phyloP scores from a whole-genome alignment of 768 basidiomycete genomes.

The Amanita pallidorosea region DNA sequence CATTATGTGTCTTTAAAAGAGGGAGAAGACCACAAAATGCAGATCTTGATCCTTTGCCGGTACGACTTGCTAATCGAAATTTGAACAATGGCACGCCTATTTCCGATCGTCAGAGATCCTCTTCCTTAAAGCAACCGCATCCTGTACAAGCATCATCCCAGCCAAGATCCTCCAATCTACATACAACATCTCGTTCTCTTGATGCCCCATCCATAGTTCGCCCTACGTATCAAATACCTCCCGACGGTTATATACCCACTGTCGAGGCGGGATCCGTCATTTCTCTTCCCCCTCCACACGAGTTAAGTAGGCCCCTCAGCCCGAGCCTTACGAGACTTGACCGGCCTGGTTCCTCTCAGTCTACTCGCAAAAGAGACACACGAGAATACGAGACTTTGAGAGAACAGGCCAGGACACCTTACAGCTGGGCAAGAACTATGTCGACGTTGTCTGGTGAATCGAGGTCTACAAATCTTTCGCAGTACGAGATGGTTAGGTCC shows the following conservation, averaged over 20 bases:
- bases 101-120: conserved; percentile 1
- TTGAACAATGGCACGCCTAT: neutral
- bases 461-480: conserved; percentile 23
- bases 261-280: conserved; percentile 27
- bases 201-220: conserved; percentile 13
- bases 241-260: conserved; percentile 42
- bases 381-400: neutral
- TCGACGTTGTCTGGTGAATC: conserved; percentile 17
- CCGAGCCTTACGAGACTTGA: neutral
- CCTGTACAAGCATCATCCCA: conserved; percentile 9
- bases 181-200: conserved; percentile 10
- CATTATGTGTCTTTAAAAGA: neutral
- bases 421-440: neutral
- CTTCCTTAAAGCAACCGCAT: conserved; percentile 1
- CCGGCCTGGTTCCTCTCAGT: neutral
- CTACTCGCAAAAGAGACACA: neutral
- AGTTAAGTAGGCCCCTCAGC: conserved; percentile 20
- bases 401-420: neutral
- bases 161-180: conserved; percentile 10
- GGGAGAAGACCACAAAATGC: neutral
- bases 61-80: neutral
- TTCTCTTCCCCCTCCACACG: conserved; percentile 41
- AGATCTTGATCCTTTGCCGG: neutral
- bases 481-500: conserved; percentile 26
- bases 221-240: conserved; percentile 22